phyloP scores from a whole-genome alignment of 768 basidiomycete species.

The Hortiboletus flavorubellus region DNA sequence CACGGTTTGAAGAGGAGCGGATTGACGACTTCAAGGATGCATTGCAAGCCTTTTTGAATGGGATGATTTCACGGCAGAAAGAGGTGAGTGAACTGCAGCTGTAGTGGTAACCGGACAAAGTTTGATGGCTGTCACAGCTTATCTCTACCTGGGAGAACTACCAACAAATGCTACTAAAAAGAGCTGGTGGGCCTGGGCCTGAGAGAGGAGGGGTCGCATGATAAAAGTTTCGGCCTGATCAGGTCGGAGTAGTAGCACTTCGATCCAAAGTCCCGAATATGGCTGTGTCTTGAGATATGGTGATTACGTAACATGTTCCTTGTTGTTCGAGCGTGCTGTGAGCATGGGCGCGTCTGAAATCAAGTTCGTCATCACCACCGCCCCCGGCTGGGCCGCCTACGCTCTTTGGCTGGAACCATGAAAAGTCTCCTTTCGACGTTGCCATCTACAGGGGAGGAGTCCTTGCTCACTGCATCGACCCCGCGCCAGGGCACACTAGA shows the following conservation, averaged over 20 bases:
- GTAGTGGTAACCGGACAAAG: not conserved
- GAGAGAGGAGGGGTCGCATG: no score
- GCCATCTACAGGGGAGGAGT: slow-evolving; percentile 19
- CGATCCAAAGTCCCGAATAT: no score
- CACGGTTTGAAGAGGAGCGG: slow-evolving; percentile 83
- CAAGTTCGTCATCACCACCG: not conserved
- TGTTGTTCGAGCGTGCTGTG: not conserved
- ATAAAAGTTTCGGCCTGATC: no score
- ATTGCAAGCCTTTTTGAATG: slow-evolving; percentile 80
- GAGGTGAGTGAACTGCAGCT: slow-evolving; percentile 44
- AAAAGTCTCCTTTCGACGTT: not conserved
- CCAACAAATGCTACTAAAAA: slow-evolving; percentile 66
- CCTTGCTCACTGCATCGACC: slow-evolving; percentile 17
- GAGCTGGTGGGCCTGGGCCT: slow-evolving; percentile 18
- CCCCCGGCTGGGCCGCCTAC: not conserved
- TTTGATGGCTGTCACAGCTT: slow-evolving; percentile 42
- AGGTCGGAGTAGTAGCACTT: no score
- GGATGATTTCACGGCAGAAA: slow-evolving; percentile 83
- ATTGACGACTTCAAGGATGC: slow-evolving; percentile 89
- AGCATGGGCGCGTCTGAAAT: slow-evolving; percentile 1
- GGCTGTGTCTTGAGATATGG: not conserved
- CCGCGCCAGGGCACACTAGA: slow-evolving; percentile 31
- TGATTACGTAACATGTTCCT: slow-evolving; percentile 8
- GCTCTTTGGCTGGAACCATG: not conserved
- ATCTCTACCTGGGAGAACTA: slow-evolving; percentile 80